Percentiles rank a stretch among this genome's conserved stretches.
phyloP scores from a whole-genome alignment of 2,329 filamentous ascomycete species.

The Neophaeococcomyces aloes region DNA sequence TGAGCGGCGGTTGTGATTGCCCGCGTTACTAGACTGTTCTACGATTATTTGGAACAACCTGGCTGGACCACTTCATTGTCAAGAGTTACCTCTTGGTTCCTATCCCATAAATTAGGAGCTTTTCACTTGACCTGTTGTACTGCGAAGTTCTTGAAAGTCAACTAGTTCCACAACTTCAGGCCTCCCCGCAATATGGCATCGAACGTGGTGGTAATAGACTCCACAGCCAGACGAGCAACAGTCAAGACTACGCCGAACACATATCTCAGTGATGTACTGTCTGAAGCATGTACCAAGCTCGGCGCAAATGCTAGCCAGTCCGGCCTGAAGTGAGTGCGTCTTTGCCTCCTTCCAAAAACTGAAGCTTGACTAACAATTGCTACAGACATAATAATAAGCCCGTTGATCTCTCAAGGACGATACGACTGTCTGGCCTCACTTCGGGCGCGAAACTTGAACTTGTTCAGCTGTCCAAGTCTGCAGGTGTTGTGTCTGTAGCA shows the following conservation, averaged over 20 bases:
- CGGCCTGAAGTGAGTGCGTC: slow-evolving; percentile 58
- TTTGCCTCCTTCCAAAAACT: neutral
- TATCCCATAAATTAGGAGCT: no score
- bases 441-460: slow-evolving; percentile 89
- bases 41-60: no score
- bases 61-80: no score
- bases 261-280: slow-evolving; percentile 71
- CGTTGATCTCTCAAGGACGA: slow-evolving; percentile 73
- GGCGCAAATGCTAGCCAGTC: slow-evolving; percentile 62
- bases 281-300: slow-evolving; percentile 79
- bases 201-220: slow-evolving; percentile 78
- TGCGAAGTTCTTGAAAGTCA: no score
- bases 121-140: no score
- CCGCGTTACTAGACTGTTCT: no score
- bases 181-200: slow-evolving; percentile 55
- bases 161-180: neutral
- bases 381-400: slow-evolving; percentile 68
- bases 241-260: slow-evolving; percentile 76
- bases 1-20: no score
- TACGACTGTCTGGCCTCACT: slow-evolving; percentile 69
- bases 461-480: slow-evolving; percentile 73
- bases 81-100: no score
- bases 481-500: slow-evolving; percentile 78
- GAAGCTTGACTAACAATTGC: slow-evolving; percentile 4
- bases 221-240: slow-evolving; percentile 62